Base-by-base conservation (phyloP, 768 basidiomycete genomes). In the Nevesoporus exiguus region DNA sequence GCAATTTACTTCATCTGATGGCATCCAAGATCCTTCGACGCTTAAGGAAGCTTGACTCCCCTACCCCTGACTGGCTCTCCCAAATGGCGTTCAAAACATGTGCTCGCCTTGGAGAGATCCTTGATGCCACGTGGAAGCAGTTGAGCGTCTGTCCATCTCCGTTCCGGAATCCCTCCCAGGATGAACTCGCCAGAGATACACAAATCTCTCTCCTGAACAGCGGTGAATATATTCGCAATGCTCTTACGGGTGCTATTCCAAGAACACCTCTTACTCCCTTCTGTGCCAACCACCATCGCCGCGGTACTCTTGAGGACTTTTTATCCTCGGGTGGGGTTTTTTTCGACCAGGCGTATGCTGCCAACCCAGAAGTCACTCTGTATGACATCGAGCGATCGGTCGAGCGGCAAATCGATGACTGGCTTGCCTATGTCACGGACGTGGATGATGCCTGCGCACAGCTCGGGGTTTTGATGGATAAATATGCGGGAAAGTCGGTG, bases 381-480 rank as follows among this genome's bases (percentile, higher is more conserved):
- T 68, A 61, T 13, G 77, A 77, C 46, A 66, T 78, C 14, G 76
- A 78, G 54, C 47, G 40, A 10, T 54, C 63, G 8, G 64, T 77
- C 44, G 56, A 66, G 41, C 56, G 66, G n/a, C 33, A 22, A n/a
- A 37, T 37, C 1, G 36, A 37, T 37, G 36, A 37, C 13, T 33
- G 33, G 33, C 9, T 33, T 33, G 33, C 33, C 14, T 14, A 11
- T 10, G 33, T 33, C 33, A 14, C 14, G 33, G 10, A 33, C 13
- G 33, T 33, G 33, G 27, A 29, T 29, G 27, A 29, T 8, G 27
- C 27, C 4, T 29, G 27, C 27, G 8, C 27, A 29, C 27, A 29
- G 27, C 27, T 29, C 27, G 27, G 27, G 27, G 27, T 29, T 29
- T 29, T 29, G 27, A 29, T 29, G 27, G 27, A 29, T 29, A 29